Conservation (phyloP, 2,329 filamentous ascomycete genomes). For the Aspergillus latus region DNA sequence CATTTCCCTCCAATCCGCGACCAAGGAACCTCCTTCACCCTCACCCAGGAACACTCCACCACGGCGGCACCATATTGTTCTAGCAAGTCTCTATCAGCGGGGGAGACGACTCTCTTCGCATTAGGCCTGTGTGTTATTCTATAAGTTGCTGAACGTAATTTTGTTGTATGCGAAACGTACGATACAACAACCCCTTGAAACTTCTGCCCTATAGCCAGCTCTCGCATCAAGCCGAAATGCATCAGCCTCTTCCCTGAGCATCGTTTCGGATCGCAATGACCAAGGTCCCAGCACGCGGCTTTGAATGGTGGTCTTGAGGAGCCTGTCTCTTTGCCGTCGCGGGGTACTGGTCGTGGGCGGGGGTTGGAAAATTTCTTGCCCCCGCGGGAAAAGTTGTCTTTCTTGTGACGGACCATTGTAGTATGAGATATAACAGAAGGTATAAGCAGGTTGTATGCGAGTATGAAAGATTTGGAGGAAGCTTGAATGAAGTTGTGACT, state of each 20-base stretch:
- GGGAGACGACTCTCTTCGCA: constrained; percentile 79
- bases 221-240: constrained; percentile 87
- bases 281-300: constrained; percentile 95
- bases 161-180: constrained; percentile 34
- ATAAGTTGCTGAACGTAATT: neutral
- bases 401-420: constrained; percentile 91
- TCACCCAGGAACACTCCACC: constrained; percentile 95
- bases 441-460: neutral
- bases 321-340: constrained; percentile 42
- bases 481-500: neutral
- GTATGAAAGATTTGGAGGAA: neutral
- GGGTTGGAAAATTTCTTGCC: constrained; percentile 68
- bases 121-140: constrained; percentile 61
- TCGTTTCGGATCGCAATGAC: constrained; percentile 94
- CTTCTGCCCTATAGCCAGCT: constrained; percentile 86
- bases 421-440: neutral
- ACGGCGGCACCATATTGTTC: constrained; percentile 91
- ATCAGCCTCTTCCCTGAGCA: constrained; percentile 96
- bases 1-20: constrained; percentile 88
- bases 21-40: constrained; percentile 89
- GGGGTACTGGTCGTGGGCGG: constrained; percentile 52
- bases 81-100: constrained; percentile 76
- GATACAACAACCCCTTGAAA: constrained; percentile 91
- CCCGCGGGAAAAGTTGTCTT: constrained; percentile 71
- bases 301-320: constrained; percentile 63